Base-by-base conservation (phyloP, 1,284 basidiomycete genomes). In the Trichosporon ovoides region DNA sequence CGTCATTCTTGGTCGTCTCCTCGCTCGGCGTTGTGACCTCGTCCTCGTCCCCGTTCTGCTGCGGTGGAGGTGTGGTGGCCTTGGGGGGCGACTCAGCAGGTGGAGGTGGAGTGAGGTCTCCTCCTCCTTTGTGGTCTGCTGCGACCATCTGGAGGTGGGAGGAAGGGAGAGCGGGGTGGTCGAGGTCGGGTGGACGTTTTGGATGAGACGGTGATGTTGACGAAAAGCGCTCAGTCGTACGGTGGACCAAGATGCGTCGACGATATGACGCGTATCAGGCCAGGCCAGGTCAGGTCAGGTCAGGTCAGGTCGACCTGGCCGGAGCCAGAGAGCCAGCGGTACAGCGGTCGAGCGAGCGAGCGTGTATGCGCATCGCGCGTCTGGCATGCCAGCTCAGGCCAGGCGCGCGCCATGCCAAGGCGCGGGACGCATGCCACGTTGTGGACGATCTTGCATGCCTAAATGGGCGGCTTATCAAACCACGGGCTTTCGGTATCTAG, bases 121-220 rank as follows among this genome's bases (percentile, higher is more conserved):
- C 20, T 24, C 49, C 38, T 56, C 58, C 43, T 50, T 51, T 48
- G 55, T 48, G 43, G 43, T 48, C 43, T 9, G 22, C 2, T 9
- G 56, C 51, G 49, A 48, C 55, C 58, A 59, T 59, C 5, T 3
- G 43, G 52, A 34, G 57, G 34, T n/a, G 31, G 35, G 20, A 31
- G n/a, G 16, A 33, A 13, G 18, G 37, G 13, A 13, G 10, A 38
- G 19, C 22, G 33, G 37, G 9, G 20, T 4, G 13, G 38, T 22
- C 24, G 43, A 6, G 24, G 43, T 28, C 43, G 40, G 9, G 43
- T 48, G 28, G 18, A 28, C 22, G 16, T 16, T 7, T 22, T 16
- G 16, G n/a, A n/a, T n/a, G n/a, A n/a, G n/a, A n/a, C n/a, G n/a
- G n/a, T n/a, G n/a, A n/a, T n/a, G n/a, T n/a, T n/a, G n/a, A n/a